Evolutionary conservation across 2,329 filamentous ascomycete genomes (phyloP).

Genomic region (Chaetomium sp.): DNA sequence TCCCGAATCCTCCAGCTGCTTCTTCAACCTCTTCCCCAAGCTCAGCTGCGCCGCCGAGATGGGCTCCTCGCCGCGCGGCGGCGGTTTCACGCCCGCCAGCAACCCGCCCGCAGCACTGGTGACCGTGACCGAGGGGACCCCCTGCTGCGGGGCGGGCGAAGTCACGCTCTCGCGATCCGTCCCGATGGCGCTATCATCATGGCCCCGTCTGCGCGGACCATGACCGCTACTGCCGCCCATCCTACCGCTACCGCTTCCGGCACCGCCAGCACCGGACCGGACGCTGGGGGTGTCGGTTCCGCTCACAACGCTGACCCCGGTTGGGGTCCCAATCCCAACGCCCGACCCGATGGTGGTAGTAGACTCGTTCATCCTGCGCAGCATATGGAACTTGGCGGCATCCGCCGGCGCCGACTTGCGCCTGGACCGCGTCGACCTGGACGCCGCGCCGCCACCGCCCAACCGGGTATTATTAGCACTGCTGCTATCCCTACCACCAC

Average conservation of each 20-base stretch:
- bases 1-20: constrained; percentile 51
- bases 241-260: not conserved
- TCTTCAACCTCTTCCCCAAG: constrained; percentile 54
- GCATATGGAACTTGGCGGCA: constrained; percentile 29
- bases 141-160: constrained; percentile 23
- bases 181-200: constrained; percentile 35
- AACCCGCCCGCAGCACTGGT: constrained; percentile 4
- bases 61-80: constrained; percentile 38
- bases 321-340: not conserved
- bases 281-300: not conserved
- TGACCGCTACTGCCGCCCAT: not conserved
- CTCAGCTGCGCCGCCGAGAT: constrained; percentile 51
- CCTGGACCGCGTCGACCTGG: constrained; percentile 21
- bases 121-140: constrained; percentile 21
- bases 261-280: not conserved
- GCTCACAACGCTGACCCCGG: not conserved
- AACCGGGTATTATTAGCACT: not conserved
- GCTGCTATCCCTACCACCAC: not conserved
- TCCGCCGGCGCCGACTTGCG: constrained; percentile 37
- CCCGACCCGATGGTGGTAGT: not conserved
- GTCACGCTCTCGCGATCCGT: constrained; percentile 43
- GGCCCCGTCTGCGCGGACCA: not conserved
- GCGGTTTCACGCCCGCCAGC: constrained; percentile 31
- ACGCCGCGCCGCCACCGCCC: not conserved
- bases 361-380: constrained; percentile 12